A percentile compares a stretch with the other conserved stretches of the same genome.
Conservation (phyloP, 2,329 filamentous ascomycete species). For the Tolypocladium pustulatum region DNA sequence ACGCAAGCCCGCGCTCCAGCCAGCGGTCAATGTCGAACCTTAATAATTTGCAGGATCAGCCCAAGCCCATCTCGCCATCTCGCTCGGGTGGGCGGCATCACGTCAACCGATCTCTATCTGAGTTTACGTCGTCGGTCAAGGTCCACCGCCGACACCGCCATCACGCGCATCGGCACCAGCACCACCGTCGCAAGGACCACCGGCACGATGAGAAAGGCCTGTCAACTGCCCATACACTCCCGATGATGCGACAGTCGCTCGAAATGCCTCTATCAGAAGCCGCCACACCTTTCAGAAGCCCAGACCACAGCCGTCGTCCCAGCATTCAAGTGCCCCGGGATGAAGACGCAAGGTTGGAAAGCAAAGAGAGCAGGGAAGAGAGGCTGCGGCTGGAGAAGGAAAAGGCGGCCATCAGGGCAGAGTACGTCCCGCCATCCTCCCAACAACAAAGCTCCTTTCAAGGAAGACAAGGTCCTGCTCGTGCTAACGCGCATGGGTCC, state of each 20-base stretch:
- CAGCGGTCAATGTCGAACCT: slow-evolving; percentile 7
- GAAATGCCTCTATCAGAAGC: slow-evolving; percentile 35
- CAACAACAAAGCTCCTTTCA: background rate
- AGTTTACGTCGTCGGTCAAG: slow-evolving; percentile 37
- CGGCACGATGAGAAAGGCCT: slow-evolving; percentile 18
- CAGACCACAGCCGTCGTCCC: slow-evolving; percentile 30
- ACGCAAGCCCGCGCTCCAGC: slow-evolving; percentile 1
- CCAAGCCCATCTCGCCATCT: slow-evolving; percentile 4
- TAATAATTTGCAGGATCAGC: slow-evolving; percentile 9
- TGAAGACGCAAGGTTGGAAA: slow-evolving; percentile 14
- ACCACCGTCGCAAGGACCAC: slow-evolving; percentile 16
- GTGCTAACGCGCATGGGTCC: background rate
- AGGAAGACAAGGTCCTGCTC: background rate
- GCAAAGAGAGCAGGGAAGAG: slow-evolving; percentile 30
- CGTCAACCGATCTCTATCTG: slow-evolving; percentile 44
- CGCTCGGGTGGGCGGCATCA: slow-evolving; percentile 33
- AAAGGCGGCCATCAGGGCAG: slow-evolving; percentile 16
- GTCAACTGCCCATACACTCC: slow-evolving; percentile 14
- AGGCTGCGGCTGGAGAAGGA: slow-evolving; percentile 27
- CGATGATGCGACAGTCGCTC: slow-evolving; percentile 27
- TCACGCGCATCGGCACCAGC: slow-evolving; percentile 20
- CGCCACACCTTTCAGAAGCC: slow-evolving; percentile 31
- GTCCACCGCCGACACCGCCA: slow-evolving; percentile 25
- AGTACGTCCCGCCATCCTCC: slow-evolving; percentile 14
- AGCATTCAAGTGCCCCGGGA: slow-evolving; percentile 26